Percentiles rank a stretch among this genome's conserved stretches.
phyloP scores from a whole-genome alignment of 495 filamentous ascomycete genomes.

The Tuber brumale region DNA sequence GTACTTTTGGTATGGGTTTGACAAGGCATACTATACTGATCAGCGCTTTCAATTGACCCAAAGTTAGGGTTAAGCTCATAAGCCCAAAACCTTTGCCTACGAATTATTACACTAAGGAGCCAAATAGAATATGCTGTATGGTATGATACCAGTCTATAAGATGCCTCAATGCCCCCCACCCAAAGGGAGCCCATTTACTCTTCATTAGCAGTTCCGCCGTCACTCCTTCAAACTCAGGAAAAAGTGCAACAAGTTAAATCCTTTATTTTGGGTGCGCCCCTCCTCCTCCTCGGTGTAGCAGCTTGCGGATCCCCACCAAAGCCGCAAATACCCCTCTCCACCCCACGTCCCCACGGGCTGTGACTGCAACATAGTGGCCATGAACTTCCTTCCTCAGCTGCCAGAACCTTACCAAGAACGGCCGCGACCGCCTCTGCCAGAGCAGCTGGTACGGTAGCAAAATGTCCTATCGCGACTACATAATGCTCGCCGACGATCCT shows the following conservation, averaged over 20 bases:
- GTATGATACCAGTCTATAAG: background rate
- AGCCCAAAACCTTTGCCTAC: background rate
- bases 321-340: slow-evolving; percentile 7
- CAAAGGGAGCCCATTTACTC: background rate
- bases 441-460: slow-evolving; percentile 2
- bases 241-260: background rate
- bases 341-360: slow-evolving; percentile 9
- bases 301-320: slow-evolving; percentile 4
- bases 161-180: background rate
- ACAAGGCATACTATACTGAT: background rate
- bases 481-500: background rate
- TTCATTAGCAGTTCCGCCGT: background rate
- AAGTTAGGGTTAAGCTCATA: background rate
- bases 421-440: slow-evolving; percentile 10
- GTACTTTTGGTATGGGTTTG: background rate
- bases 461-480: background rate
- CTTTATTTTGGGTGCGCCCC: background rate
- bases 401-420: background rate
- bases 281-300: background rate
- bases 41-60: background rate
- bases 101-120: background rate
- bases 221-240: background rate
- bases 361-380: slow-evolving; percentile 5
- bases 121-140: background rate
- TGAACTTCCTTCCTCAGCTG: background rate